Conservation (phyloP, 345 rosid species). For the Euclidium syriacum region DNA sequence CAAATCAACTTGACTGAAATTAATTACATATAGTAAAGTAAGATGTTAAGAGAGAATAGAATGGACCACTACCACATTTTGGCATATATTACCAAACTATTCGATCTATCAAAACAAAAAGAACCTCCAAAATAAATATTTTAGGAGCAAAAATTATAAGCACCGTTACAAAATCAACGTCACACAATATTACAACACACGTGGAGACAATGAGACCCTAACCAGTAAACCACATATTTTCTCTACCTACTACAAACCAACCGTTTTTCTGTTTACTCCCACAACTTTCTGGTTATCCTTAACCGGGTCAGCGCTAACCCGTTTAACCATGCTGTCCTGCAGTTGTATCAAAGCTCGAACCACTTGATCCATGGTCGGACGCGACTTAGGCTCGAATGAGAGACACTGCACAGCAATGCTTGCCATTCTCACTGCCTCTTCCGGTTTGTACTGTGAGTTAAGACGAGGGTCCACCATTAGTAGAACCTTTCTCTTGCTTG, state of each 20-base stretch:
- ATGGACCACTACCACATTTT: not conserved
- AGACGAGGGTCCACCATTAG: slow-evolving; percentile 67
- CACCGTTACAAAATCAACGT: slow-evolving; percentile 3
- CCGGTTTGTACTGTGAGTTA: slow-evolving; percentile 55
- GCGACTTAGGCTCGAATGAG: slow-evolving; percentile 50
- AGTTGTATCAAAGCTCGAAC: slow-evolving; percentile 58
- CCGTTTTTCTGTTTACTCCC: not conserved
- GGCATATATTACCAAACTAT: not conserved
- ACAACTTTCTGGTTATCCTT: slow-evolving; percentile 18
- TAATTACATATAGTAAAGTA: not conserved
- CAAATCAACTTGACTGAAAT: not conserved
- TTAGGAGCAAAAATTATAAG: slow-evolving; percentile 12
- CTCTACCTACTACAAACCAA: slow-evolving; percentile 16
- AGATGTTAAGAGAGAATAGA: not conserved
- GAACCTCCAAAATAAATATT: not conserved
- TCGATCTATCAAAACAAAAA: not conserved
- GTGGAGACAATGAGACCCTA: slow-evolving; percentile 9
- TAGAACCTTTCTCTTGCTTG: slow-evolving; percentile 65
- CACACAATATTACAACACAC: slow-evolving; percentile 21
- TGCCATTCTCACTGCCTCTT: slow-evolving; percentile 58
- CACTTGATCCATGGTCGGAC: slow-evolving; percentile 80
- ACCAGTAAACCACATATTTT: not conserved
- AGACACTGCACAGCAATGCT: slow-evolving; percentile 72
- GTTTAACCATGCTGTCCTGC: slow-evolving; percentile 35
- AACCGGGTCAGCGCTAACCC: not conserved